A percentile compares a stretch with the other conserved stretches of the same genome.
Conservation (phyloP, 768 basidiomycete species). For the Tylopilus plumbeoviolaceoides region DNA sequence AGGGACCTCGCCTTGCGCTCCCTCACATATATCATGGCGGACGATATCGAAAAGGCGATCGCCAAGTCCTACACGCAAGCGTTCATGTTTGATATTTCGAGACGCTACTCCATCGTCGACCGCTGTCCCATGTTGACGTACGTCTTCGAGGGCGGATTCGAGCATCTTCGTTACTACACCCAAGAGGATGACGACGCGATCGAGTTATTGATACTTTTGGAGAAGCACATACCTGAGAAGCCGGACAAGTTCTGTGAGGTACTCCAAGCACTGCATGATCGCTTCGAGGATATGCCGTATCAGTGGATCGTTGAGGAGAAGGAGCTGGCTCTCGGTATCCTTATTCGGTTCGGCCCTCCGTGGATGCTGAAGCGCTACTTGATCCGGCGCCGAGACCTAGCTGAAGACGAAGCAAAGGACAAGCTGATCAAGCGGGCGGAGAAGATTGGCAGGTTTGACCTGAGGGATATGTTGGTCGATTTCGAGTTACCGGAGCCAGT, state of each 20-base stretch:
- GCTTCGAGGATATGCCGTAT: constrained; percentile 17
- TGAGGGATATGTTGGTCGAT: constrained; percentile 19
- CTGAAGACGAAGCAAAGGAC: constrained; percentile 11
- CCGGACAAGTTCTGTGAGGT: constrained; percentile 19
- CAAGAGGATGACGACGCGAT: constrained; percentile 26
- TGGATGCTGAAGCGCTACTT: constrained; percentile 29
- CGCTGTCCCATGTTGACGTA: constrained; percentile 27
- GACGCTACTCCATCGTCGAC: constrained; percentile 22
- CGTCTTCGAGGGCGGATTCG: constrained; percentile 27
- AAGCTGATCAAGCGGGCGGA: constrained; percentile 15
- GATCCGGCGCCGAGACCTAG: constrained; percentile 20
- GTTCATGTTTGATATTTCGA: constrained; percentile 26
- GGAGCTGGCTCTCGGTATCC: constrained; percentile 21
- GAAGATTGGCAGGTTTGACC: constrained; percentile 21
- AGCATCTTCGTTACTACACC: constrained; percentile 23
- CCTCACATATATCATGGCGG: constrained; percentile 26
- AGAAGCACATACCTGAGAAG: constrained; percentile 21
- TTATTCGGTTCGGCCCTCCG: constrained; percentile 18
- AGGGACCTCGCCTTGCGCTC: constrained; percentile 28
- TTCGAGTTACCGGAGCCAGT: constrained; percentile 14
- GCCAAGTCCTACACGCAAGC: constrained; percentile 19
- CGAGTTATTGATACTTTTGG: constrained; percentile 17
- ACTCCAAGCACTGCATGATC: constrained; percentile 26
- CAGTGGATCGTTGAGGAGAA: constrained; percentile 25
- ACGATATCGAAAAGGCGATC: constrained; percentile 24